Conservation (phyloP, 2,329 filamentous ascomycete species). For the Botrytis paeoniae region DNA sequence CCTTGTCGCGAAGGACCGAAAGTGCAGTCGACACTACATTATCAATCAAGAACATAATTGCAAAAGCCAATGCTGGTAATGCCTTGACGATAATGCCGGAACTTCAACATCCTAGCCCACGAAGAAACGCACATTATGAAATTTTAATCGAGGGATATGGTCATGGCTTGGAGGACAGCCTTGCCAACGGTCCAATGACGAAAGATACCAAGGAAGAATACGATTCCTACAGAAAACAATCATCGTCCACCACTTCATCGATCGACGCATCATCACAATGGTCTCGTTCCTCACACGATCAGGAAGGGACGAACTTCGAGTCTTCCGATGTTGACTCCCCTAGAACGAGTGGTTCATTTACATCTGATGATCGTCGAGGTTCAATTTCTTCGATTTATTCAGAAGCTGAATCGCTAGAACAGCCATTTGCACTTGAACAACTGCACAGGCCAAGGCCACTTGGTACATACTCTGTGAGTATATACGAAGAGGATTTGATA, state of each 20-base stretch:
- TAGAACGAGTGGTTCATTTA: conserved; percentile 13
- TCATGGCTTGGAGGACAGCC: conserved; percentile 41
- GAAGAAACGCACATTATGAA: conserved; percentile 44
- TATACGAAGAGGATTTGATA: conserved; percentile 20
- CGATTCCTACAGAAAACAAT: background rate
- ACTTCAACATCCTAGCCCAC: conserved; percentile 30
- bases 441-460: conserved; percentile 14
- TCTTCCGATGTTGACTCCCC: background rate
- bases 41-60: conserved; percentile 31
- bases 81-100: conserved; percentile 30
- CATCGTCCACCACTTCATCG: conserved; percentile 3
- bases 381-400: conserved; percentile 1
- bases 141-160: conserved; percentile 54
- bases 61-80: conserved; percentile 38
- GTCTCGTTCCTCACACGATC: conserved; percentile 16
- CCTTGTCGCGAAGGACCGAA: conserved; percentile 12
- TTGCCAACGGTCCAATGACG: background rate
- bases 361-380: background rate
- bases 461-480: conserved; percentile 26
- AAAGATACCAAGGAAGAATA: background rate
- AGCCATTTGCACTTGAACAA: background rate
- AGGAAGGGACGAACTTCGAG: conserved; percentile 9
- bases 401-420: background rate
- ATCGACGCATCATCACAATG: conserved; percentile 8
- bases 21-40: conserved; percentile 23